Evolutionary conservation across 108 stramenopile genomes (phyloP), one percentile per base, ranked within the genome.

Genomic region (Licmophora abbreviata): DNA sequence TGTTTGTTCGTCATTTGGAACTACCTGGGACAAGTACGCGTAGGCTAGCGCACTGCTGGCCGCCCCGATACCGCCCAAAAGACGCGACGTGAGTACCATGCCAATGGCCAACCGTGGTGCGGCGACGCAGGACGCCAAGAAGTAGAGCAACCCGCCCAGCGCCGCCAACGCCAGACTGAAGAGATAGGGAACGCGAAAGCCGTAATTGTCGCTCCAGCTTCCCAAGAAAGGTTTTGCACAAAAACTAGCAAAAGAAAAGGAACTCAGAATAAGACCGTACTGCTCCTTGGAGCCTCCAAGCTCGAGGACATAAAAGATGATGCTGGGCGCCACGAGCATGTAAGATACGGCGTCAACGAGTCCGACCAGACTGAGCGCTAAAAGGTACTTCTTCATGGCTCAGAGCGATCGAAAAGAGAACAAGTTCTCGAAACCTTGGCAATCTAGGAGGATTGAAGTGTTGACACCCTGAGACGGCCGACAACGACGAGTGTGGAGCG

Each of bases 171-270:
- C 3, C 25, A 79, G 55, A 21, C 65, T 69, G 32, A 61, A 35
- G 18, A 77, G 20, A 34, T 76, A 86, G 1, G 84, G 84, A 17
- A 51, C 41, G 17, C 59, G 54, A 56, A 81, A 86, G 10, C 74
- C 77, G 17, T 48, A 53, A 29, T 49, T 60, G 37, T 72, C 71
- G 25, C 55, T 62, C 81, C 76, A 83, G 17, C 49, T 29, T 42
- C 85, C 85, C 24, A 78, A 61, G 10, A 87, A 37, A n/a, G 85
- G 85, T 55, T 87, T 87, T 43, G 49, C 54, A 43, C 64, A 74
- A 59, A 82, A 87, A 14, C 66, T 64, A 12, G 81, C 56, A 64
- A 87, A 87, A 18, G 63, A 65, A 47, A 77, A 73, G 20, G 64
- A 51, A 33, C 68, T 45, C 27, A 83, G 58, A 27, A 46, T 46